phyloP scores from a whole-genome alignment of 2,329 filamentous ascomycete genomes.

The Pseudocercospora fijiensis region DNA sequence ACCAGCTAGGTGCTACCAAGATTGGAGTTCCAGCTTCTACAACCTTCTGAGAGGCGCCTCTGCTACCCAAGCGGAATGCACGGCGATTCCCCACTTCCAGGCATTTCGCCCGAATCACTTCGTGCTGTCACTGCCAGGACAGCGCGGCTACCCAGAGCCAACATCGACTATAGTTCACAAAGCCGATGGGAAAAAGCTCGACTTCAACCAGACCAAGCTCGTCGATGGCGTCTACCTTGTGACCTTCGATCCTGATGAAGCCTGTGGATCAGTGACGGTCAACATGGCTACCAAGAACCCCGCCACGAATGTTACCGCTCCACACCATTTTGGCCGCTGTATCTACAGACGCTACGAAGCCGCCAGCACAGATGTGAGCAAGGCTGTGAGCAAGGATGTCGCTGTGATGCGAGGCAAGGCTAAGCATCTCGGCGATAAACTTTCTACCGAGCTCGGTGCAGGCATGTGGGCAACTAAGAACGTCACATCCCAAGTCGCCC shows the following conservation, averaged over 20 bases:
- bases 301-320: slow-evolving; percentile 23
- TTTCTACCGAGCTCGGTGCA: slow-evolving; percentile 29
- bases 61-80: not conserved
- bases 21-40: slow-evolving; percentile 1
- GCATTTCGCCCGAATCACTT: slow-evolving; percentile 28
- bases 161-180: slow-evolving; percentile 10
- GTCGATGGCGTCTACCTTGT: slow-evolving; percentile 35
- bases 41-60: slow-evolving; percentile 14
- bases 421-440: slow-evolving; percentile 24
- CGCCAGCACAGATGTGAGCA: slow-evolving; percentile 31
- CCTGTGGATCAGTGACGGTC: slow-evolving; percentile 29
- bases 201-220: slow-evolving; percentile 30
- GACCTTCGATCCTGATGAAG: slow-evolving; percentile 29
- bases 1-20: slow-evolving; percentile 9
- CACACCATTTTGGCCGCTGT: slow-evolving; percentile 29
- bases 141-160: slow-evolving; percentile 7
- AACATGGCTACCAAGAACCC: slow-evolving; percentile 28
- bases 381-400: slow-evolving; percentile 32
- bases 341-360: slow-evolving; percentile 27
- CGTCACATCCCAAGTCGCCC: slow-evolving; percentile 31
- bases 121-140: slow-evolving; percentile 30
- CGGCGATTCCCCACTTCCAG: slow-evolving; percentile 19
- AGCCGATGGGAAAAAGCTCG: slow-evolving; percentile 15
- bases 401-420: slow-evolving; percentile 28
- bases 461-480: slow-evolving; percentile 33